Evolutionary conservation across 345 rosid genomes (phyloP).

Genomic region (Hypericum androsaemum): DNA sequence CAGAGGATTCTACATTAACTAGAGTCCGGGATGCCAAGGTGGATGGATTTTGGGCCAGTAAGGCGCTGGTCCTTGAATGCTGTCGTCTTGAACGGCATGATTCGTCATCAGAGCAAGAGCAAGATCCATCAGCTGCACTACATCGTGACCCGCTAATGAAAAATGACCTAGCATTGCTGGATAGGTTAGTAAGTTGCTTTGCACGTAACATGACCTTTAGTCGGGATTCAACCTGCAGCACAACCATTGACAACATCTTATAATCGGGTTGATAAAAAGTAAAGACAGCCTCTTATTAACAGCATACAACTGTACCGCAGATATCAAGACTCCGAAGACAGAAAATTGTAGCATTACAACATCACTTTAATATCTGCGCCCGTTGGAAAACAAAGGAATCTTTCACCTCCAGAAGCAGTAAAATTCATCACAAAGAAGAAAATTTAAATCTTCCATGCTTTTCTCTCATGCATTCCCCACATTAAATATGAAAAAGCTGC

Average conservation of each 20-base stretch:
- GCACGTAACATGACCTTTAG: constrained; percentile 61
- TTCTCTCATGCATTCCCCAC: not conserved
- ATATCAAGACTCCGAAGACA: not conserved
- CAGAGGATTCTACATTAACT: constrained; percentile 25
- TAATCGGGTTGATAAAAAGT: not conserved
- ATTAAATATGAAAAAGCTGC: not conserved
- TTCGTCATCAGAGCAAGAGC: constrained; percentile 71
- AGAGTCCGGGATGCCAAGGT: constrained; percentile 16
- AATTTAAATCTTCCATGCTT: not conserved
- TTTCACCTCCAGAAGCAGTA: not conserved
- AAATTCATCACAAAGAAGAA: not conserved
- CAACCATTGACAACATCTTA: not conserved
- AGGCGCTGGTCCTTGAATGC: constrained; percentile 32
- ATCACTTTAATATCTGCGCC: not conserved
- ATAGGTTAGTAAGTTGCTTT: constrained; percentile 60
- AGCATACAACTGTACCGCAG: not conserved
- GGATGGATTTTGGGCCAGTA: constrained; percentile 34
- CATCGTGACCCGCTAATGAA: constrained; percentile 55
- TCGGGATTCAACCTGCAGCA: constrained; percentile 9
- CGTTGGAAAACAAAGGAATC: not conserved
- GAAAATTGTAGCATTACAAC: not conserved
- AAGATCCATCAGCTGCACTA: constrained; percentile 59
- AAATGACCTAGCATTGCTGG: constrained; percentile 61
- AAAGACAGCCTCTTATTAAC: not conserved
- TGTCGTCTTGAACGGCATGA: constrained; percentile 50